These are phyloP conservation scores for Botryotinia calthae DNA, from an alignment of 2,329 filamentous ascomycete species.

Conservation along the genomic window DNA sequence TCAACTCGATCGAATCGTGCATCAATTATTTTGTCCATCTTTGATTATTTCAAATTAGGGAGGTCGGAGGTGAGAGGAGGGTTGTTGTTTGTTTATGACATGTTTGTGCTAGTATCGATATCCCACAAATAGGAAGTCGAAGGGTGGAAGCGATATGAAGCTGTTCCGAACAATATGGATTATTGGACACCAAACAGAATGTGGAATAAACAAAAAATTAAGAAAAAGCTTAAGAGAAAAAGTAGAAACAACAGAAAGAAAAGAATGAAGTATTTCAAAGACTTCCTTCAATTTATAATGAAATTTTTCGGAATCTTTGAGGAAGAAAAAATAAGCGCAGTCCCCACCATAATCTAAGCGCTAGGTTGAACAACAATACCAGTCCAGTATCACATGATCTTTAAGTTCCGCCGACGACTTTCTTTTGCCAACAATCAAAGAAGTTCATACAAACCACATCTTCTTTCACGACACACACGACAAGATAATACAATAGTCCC, in stretches of 20 bases:
- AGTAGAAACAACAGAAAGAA: neutral
- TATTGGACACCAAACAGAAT: neutral
- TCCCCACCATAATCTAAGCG: neutral
- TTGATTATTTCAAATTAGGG: neutral
- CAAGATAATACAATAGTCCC: neutral
- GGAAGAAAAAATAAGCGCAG: slow-evolving; percentile 2
- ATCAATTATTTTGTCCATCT: slow-evolving; percentile 63
- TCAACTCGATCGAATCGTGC: slow-evolving; percentile 64
- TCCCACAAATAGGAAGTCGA: neutral
- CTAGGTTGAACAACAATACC: neutral
- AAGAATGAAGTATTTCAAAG: neutral
- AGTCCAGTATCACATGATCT: neutral
- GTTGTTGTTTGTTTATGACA: neutral
- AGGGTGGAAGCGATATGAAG: neutral
- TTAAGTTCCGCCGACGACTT: neutral
- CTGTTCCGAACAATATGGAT: neutral
- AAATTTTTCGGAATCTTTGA: neutral
- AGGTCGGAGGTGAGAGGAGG: neutral
- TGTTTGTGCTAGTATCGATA: slow-evolving; percentile 2
- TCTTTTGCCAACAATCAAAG: neutral
- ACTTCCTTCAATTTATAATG: neutral
- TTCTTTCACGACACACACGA: neutral
- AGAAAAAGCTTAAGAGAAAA: neutral
- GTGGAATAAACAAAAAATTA: neutral
- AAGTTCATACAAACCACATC: neutral